Conservation (phyloP, 2,329 filamentous ascomycete genomes). For the Rutstroemia sp. region DNA sequence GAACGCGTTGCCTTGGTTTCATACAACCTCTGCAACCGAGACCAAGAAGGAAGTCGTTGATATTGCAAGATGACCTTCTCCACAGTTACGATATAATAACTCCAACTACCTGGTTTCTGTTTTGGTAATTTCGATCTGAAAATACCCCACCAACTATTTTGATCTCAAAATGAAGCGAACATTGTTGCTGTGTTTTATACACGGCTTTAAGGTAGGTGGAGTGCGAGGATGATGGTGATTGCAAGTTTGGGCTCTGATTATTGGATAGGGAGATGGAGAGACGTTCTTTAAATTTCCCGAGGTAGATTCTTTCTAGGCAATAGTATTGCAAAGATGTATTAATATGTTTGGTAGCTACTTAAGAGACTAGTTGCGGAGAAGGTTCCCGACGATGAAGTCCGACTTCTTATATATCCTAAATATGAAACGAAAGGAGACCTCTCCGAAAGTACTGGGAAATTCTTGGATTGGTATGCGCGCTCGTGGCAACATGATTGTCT, state of each 20-base stretch:
- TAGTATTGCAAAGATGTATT: not conserved
- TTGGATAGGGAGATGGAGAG: slow-evolving; percentile 48
- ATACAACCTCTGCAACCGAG: too few species aligned
- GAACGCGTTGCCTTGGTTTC: too few species aligned
- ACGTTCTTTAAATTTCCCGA: slow-evolving; percentile 62
- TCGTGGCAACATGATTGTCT: not conserved
- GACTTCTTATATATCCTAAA: slow-evolving; percentile 59
- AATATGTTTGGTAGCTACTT: slow-evolving; percentile 39
- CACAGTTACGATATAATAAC: not conserved
- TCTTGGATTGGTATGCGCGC: slow-evolving; percentile 44
- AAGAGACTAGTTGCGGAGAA: slow-evolving; percentile 49
- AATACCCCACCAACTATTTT: not conserved
- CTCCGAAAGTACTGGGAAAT: slow-evolving; percentile 41
- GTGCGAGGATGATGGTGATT: not conserved
- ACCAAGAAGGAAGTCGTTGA: not conserved
- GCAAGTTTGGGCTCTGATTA: not conserved
- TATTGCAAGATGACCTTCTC: not conserved
- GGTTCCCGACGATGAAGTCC: slow-evolving; percentile 52
- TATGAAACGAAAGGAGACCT: slow-evolving; percentile 69
- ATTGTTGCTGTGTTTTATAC: slow-evolving; percentile 64
- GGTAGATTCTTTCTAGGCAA: slow-evolving; percentile 21
- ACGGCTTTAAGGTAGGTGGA: slow-evolving; percentile 53
- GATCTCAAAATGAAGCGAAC: slow-evolving; percentile 43
- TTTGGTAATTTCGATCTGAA: not conserved
- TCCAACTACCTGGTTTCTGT: not conserved